These are phyloP conservation scores for Sclerotinia minor DNA, from an alignment of 2,329 filamentous ascomycete genomes.

Conservation along the genomic window DNA sequence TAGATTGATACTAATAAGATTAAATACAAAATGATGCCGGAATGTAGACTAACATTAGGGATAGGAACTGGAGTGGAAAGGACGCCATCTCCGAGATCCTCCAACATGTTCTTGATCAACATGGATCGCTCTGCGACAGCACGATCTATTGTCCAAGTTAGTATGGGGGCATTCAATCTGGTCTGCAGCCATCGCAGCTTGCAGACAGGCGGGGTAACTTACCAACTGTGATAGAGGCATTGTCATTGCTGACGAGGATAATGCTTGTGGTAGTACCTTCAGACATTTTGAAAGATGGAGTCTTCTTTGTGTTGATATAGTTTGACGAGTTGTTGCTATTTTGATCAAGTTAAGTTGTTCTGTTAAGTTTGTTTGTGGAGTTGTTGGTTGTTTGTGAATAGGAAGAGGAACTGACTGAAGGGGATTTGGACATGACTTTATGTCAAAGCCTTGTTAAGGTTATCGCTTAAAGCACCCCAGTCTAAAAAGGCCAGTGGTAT, in stretches of 20 bases:
- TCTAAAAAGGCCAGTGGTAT: background rate
- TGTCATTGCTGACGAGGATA: slow-evolving; percentile 53
- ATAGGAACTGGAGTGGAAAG: slow-evolving; percentile 66
- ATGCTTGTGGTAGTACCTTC: slow-evolving; percentile 42
- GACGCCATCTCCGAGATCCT: slow-evolving; percentile 75
- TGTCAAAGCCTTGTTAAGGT: slow-evolving; percentile 13
- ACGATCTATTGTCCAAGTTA: slow-evolving; percentile 58
- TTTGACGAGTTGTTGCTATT: background rate
- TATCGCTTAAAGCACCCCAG: slow-evolving; percentile 5
- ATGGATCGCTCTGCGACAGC: slow-evolving; percentile 86
- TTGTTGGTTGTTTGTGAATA: slow-evolving; percentile 12
- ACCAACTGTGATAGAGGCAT: slow-evolving; percentile 52
- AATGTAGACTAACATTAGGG: slow-evolving; percentile 62
- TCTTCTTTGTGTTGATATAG: background rate
- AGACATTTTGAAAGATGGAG: slow-evolving; percentile 39
- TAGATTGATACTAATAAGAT: slow-evolving; percentile 21
- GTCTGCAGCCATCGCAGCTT: slow-evolving; percentile 26
- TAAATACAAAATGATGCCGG: background rate
- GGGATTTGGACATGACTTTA: slow-evolving; percentile 7
- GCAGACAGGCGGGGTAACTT: slow-evolving; percentile 38
- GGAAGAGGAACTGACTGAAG: background rate
- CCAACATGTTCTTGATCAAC: slow-evolving; percentile 97
- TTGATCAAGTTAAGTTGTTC: background rate
- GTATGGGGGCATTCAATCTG: background rate
- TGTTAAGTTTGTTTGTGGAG: background rate